Conservation (phyloP, 2,329 filamentous ascomycete species). For the Exophiala aquamarina region DNA sequence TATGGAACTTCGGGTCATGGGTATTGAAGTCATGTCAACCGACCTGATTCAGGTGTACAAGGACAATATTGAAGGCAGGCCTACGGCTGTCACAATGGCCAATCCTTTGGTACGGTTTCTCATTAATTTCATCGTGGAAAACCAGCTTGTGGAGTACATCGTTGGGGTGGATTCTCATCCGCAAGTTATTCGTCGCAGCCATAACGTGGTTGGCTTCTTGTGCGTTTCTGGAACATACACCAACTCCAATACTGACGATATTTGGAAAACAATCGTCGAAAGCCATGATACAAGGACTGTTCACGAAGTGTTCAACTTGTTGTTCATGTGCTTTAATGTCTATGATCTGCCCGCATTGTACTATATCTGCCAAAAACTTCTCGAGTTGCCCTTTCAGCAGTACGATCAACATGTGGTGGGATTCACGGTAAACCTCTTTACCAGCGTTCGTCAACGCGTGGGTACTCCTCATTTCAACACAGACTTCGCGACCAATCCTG, state of each 20-base stretch:
- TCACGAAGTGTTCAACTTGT: constrained; percentile 73
- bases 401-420: constrained; percentile 64
- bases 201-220: constrained; percentile 84
- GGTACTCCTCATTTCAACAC: constrained; percentile 2
- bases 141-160: constrained; percentile 79
- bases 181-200: constrained; percentile 77
- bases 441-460: constrained; percentile 46
- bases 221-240: constrained; percentile 75
- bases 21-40: constrained; percentile 70
- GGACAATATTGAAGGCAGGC: constrained; percentile 42
- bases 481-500: constrained; percentile 12
- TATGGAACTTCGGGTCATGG: constrained; percentile 84
- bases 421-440: constrained; percentile 61
- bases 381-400: constrained; percentile 60
- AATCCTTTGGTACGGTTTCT: constrained; percentile 65
- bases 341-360: constrained; percentile 44
- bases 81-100: constrained; percentile 42
- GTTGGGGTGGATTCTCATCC: constrained; percentile 89
- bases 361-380: constrained; percentile 71
- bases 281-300: constrained; percentile 84
- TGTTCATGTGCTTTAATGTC: constrained; percentile 50
- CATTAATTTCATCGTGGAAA: constrained; percentile 66
- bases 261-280: constrained; percentile 80
- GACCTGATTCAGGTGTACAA: constrained; percentile 70
- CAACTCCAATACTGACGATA: constrained; percentile 68